phyloP scores from a whole-genome alignment of 441 rosid genomes.

The Geranium incanum region DNA sequence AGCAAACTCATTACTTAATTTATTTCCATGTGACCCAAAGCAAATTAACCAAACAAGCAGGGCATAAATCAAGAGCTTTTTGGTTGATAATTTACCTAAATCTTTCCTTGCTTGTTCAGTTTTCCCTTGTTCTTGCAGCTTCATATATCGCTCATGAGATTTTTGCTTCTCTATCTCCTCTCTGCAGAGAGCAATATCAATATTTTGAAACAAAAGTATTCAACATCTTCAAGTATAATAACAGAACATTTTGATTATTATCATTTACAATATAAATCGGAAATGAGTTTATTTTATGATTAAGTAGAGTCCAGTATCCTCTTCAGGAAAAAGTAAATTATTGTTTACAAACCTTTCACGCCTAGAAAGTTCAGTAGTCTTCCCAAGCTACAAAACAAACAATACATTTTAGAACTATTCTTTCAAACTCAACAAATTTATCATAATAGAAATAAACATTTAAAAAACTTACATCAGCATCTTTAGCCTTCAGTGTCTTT shows the following conservation, averaged over 20 bases:
- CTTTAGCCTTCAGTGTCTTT: slow-evolving; percentile 70
- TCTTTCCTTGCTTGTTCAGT: slow-evolving; percentile 86
- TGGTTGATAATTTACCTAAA: slow-evolving; percentile 42
- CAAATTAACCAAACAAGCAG: background rate
- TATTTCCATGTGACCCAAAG: background rate
- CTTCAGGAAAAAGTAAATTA: background rate
- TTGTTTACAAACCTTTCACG: slow-evolving; percentile 73
- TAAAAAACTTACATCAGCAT: slow-evolving; percentile 62
- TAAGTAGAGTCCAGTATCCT: background rate
- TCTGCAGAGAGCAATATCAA: slow-evolving; percentile 31
- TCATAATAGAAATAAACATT: background rate
- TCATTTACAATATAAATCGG: background rate
- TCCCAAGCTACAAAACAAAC: slow-evolving; percentile 38
- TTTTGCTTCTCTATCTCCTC: slow-evolving; percentile 91
- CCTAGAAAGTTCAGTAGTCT: slow-evolving; percentile 89
- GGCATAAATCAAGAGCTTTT: background rate
- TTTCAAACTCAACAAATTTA: background rate
- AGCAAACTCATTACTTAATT: background rate
- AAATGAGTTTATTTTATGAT: background rate
- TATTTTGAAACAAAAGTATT: background rate
- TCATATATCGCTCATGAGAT: slow-evolving; percentile 92
- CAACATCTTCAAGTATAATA: background rate
- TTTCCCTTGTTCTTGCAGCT: slow-evolving; percentile 93
- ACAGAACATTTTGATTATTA: background rate
- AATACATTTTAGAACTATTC: background rate